Conservation (phyloP, 2,329 filamentous ascomycete species). For the Diaporthe longicolla region DNA sequence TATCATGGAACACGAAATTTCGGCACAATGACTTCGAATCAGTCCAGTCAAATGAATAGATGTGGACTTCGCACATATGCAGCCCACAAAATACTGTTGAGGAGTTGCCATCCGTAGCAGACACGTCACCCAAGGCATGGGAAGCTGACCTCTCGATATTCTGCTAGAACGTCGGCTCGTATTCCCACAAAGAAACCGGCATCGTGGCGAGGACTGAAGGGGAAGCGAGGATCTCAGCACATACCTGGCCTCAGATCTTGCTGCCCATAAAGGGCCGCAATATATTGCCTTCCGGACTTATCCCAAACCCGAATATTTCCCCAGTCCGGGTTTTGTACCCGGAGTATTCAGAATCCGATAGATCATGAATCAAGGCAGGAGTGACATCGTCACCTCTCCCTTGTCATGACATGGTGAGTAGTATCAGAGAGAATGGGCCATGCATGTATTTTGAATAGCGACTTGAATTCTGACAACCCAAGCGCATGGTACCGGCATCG, state of each 20-base stretch:
- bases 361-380: not conserved
- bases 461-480: not conserved
- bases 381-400: not conserved
- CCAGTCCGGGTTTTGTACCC: not conserved
- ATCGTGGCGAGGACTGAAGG: not conserved
- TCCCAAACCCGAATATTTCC: too few species aligned
- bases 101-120: constrained; percentile 13
- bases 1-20: not conserved
- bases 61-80: not conserved
- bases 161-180: not conserved
- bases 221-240: not conserved
- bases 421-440: not conserved
- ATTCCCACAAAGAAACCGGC: not conserved
- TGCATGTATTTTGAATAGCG: not conserved
- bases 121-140: not conserved
- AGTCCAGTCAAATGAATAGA: not conserved
- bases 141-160: not conserved
- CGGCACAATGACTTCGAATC: not conserved
- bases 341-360: not conserved
- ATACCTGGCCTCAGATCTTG: not conserved
- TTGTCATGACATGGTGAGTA: not conserved
- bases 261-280: not conserved
- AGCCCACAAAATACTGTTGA: not conserved
- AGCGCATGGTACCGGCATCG: not conserved
- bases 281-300: too few species aligned